Percentiles rank a stretch among this genome's conserved stretches.
Evolutionary conservation across 176 grass and related monocot species (phyloP).

Genomic region (Poa annua): DNA sequence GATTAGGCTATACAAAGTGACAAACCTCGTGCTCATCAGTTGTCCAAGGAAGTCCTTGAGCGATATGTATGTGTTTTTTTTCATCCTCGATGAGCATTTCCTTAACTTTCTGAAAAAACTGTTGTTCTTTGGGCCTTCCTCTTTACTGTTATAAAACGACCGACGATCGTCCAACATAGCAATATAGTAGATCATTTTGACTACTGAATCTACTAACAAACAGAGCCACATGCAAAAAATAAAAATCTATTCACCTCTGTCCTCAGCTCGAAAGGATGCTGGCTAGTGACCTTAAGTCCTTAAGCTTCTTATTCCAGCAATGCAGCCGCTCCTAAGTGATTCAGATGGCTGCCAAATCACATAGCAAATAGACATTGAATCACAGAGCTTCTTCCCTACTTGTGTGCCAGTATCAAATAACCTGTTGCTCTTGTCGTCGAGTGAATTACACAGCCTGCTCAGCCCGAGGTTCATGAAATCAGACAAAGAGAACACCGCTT

Average conservation of each 20-base stretch:
- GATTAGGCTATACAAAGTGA: neutral
- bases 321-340: slow-evolving; percentile 66
- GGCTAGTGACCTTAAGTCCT: slow-evolving; percentile 86
- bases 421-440: slow-evolving; percentile 64
- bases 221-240: neutral
- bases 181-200: neutral
- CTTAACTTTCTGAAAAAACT: slow-evolving; percentile 79
- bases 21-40: slow-evolving; percentile 88
- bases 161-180: neutral
- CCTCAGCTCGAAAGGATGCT: slow-evolving; percentile 90
- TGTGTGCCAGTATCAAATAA: slow-evolving; percentile 36
- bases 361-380: slow-evolving; percentile 3
- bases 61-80: slow-evolving; percentile 74
- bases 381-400: neutral
- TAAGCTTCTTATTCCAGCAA: slow-evolving; percentile 87
- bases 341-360: slow-evolving; percentile 60
- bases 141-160: slow-evolving; percentile 62
- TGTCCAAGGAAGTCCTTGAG: slow-evolving; percentile 93
- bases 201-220: slow-evolving; percentile 7
- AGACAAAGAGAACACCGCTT: slow-evolving; percentile 44
- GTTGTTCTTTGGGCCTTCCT: slow-evolving; percentile 77
- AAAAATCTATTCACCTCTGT: slow-evolving; percentile 70
- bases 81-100: slow-evolving; percentile 84
- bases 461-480: slow-evolving; percentile 52
- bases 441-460: slow-evolving; percentile 45